Base-by-base conservation (phyloP, 106 monocot species). In the Apostasia ramifera region DNA sequence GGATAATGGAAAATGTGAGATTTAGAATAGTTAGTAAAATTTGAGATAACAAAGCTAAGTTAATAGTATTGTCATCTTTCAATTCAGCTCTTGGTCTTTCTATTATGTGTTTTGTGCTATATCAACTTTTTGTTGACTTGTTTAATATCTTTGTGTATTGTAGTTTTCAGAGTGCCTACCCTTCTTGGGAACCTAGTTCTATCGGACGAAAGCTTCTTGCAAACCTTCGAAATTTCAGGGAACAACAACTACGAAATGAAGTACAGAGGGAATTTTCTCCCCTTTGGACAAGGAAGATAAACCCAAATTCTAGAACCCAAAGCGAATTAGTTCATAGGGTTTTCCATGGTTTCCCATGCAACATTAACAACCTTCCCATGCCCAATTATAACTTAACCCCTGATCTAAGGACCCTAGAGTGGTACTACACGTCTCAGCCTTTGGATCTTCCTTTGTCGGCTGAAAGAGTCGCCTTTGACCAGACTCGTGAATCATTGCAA, bases 81-180 rank as follows among this genome's bases (percentile, higher is more conserved):
- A 26, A 26, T 26, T 26, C 26, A 26, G 26, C 26, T 26, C 26
- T 26, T 26, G 26, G 26, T 26, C 26, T 26, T 26, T 26, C 26
- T 26, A 26, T 26, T 26, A 26, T 26, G 26, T 26, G 26, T 26
- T 26, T 26, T 26, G 26, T 26, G 26, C 26, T 26, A 26, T 26
- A 26, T 26, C 26, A 26, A 26, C 26, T 26, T 26, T 26, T 26
- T 26, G 26, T 26, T 26, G 26, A 26, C 26, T 26, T 26, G 26
- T 26, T 26, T 26, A 26, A 26, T 26, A 48, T 47, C 47, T 57
- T 55, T 44, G 56, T 56, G 13, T n/a, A 26, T 67, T 71, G 57
- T 87, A 98, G 97, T 68, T 98, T 98, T 60, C 85, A 84, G 46
- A 90, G 87, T 53, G 75, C 73, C 3, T 98, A 98, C 72, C 90